A percentile compares a stretch with the other conserved stretches of the same genome.
These are phyloP conservation scores for Scheffersomyces parashehatae DNA, from an alignment of 1,139 yeast species.

Conservation along the genomic window DNA sequence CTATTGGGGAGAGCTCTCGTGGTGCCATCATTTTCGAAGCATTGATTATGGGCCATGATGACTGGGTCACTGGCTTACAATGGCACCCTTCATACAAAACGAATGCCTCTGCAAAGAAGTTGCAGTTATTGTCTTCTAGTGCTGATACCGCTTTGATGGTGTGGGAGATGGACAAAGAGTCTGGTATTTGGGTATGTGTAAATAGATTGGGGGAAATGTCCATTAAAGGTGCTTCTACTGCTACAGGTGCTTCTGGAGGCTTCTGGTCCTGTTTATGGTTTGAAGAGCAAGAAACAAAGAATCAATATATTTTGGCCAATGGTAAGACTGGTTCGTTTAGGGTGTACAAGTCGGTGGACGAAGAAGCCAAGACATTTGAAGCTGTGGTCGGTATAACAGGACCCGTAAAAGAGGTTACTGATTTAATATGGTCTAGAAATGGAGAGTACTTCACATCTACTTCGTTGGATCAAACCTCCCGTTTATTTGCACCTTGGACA, in stretches of 20 bases:
- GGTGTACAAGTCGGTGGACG: constrained; percentile 54
- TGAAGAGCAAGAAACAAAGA: constrained; percentile 30
- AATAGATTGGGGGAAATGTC: constrained; percentile 88
- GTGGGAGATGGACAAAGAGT: constrained; percentile 88
- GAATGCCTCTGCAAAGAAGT: constrained; percentile 25
- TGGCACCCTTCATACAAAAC: constrained; percentile 62
- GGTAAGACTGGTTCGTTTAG: constrained; percentile 95
- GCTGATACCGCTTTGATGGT: constrained; percentile 94
- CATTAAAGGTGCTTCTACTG: constrained; percentile 95
- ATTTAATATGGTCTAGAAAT: constrained; percentile 71
- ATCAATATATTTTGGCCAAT: constrained; percentile 65
- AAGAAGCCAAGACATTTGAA: constrained; percentile 44
- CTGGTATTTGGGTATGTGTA: constrained; percentile 90
- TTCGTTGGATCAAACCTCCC: constrained; percentile 88
- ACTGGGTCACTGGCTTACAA: constrained; percentile 84
- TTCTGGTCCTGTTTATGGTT: constrained; percentile 93
- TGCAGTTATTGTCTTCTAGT: constrained; percentile 76
- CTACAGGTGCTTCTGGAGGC: constrained; percentile 98
- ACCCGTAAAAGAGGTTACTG: constrained; percentile 72
- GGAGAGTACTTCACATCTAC: constrained; percentile 76
- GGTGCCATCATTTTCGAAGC: constrained; percentile 84
- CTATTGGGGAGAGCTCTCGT: constrained; percentile 28
- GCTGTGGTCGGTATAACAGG: constrained; percentile 74
- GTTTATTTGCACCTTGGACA: constrained; percentile 72
- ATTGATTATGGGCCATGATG: constrained; percentile 95